Evolutionary conservation across 169 alveolate genomes (phyloP), one percentile per base, ranked within the genome.

Genomic region (Plasmodium relictum): DNA sequence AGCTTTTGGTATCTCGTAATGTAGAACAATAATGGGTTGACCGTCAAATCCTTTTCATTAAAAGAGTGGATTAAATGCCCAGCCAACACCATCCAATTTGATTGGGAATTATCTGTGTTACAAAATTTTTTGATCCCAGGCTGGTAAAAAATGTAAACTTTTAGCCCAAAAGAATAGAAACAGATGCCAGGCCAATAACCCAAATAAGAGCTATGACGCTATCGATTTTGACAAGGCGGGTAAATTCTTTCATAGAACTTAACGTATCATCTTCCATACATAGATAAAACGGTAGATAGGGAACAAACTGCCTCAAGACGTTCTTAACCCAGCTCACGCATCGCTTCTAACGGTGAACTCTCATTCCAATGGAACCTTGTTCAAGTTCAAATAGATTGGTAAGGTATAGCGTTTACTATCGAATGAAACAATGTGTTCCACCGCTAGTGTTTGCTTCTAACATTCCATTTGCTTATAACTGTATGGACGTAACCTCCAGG

Each of bases 281-380:
- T 9, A 68, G 14, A 68, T 62, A 85, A 74, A 54, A 48, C 72
- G 93, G 93, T 68, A 85, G 93, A 88, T 86, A 52, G 93, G 93
- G 93, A 59, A 86, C 89, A 54, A 85, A 52, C 88, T 88, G 93
- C 93, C 93, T 88, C 93, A 88, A 88, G 93, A 88, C 93, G 93
- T 85, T 74, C 62, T 86, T 86, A 86, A 74, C 92, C 92, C 92
- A 86, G 80, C 92, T 76, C 91, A 86, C 88, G 92, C 44, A 74
- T 74, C 92, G 41, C 92, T 73, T 76, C 58, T 83, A 20, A 86
- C 92, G 85, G 76, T 88, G 93, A 88, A 54, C 92, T 85, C 93
- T 88, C 93, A 86, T 56, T 86, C 93, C 93, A 88, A 14, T 85
- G 73, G 89, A 86, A 88, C 91, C 89, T 76, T 61, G 90, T 88